Conservation (phyloP, 495 filamentous ascomycete genomes). For the Trichoderma asperelloides region DNA sequence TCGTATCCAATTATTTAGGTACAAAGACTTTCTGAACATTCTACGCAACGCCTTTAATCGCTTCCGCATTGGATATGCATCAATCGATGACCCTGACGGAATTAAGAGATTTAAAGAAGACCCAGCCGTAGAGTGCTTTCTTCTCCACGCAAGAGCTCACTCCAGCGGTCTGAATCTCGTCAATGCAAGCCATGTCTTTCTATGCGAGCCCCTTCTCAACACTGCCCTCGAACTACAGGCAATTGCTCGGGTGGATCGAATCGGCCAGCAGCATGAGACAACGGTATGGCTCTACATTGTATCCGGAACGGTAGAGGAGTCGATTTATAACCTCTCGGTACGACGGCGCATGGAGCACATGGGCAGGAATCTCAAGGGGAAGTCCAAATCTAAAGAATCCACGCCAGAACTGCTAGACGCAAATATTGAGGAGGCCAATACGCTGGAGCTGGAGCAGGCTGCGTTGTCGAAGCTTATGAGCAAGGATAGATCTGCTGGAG, state of each 20-base stretch:
- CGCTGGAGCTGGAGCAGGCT: constrained; percentile 66
- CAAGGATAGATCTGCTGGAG: constrained; percentile 63
- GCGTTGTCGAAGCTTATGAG: constrained; percentile 57
- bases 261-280: constrained; percentile 78
- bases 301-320: constrained; percentile 79
- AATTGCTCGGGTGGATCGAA: constrained; percentile 87
- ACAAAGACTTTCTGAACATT: constrained; percentile 66
- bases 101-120: constrained; percentile 68
- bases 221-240: constrained; percentile 89
- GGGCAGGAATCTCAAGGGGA: constrained; percentile 32
- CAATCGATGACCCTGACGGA: constrained; percentile 53
- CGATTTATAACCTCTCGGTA: constrained; percentile 80
- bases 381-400: constrained; percentile 21
- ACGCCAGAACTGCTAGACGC: constrained; percentile 36
- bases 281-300: constrained; percentile 94
- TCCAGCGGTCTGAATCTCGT: constrained; percentile 83
- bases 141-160: constrained; percentile 81
- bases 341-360: constrained; percentile 69
- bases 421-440: constrained; percentile 72
- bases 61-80: constrained; percentile 62
- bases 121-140: constrained; percentile 68
- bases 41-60: constrained; percentile 55
- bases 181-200: constrained; percentile 87
- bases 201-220: constrained; percentile 90
- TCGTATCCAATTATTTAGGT: constrained; percentile 8